Conservation (phyloP, 805 yeast genomes). For the Barnettozyma wickerhamii region DNA sequence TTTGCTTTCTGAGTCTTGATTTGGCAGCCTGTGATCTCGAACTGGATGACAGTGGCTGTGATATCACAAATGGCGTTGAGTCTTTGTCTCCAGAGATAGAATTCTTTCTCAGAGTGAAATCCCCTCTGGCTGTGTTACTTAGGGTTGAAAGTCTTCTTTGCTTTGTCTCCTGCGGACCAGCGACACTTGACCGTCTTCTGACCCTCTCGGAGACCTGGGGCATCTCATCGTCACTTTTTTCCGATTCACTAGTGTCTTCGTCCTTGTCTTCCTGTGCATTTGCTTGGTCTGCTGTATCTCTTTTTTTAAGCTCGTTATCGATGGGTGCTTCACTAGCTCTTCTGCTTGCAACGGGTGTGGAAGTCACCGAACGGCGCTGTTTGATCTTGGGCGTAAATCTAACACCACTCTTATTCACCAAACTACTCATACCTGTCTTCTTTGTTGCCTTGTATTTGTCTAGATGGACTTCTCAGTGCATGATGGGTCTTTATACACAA, state of each 20-base stretch:
- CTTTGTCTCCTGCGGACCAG: conserved; percentile 18
- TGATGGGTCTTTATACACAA: no score
- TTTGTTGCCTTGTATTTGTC: neutral
- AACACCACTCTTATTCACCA: conserved; percentile 46
- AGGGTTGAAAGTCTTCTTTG: conserved; percentile 38
- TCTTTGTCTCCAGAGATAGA: neutral
- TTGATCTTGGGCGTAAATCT: conserved; percentile 61
- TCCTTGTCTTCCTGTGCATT: conserved; percentile 15
- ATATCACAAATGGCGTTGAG: conserved; percentile 4
- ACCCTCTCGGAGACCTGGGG: neutral
- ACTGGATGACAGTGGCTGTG: conserved; percentile 1
- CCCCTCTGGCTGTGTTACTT: conserved; percentile 28
- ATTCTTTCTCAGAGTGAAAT: conserved; percentile 30
- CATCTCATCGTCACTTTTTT: conserved; percentile 6
- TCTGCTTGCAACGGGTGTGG: conserved; percentile 23
- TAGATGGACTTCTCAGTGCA: neutral
- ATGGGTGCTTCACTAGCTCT: conserved; percentile 19
- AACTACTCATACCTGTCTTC: conserved; percentile 36
- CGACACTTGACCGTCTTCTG: conserved; percentile 17
- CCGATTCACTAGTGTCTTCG: conserved; percentile 8
- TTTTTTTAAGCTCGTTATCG: conserved; percentile 8
- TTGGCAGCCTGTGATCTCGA: neutral
- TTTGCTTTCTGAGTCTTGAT: neutral
- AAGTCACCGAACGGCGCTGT: conserved; percentile 34
- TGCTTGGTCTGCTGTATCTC: conserved; percentile 11